Percentiles rank a stretch among this genome's conserved stretches.
Conservation (phyloP, 1,284 basidiomycete genomes). For the Trametes sp. region DNA sequence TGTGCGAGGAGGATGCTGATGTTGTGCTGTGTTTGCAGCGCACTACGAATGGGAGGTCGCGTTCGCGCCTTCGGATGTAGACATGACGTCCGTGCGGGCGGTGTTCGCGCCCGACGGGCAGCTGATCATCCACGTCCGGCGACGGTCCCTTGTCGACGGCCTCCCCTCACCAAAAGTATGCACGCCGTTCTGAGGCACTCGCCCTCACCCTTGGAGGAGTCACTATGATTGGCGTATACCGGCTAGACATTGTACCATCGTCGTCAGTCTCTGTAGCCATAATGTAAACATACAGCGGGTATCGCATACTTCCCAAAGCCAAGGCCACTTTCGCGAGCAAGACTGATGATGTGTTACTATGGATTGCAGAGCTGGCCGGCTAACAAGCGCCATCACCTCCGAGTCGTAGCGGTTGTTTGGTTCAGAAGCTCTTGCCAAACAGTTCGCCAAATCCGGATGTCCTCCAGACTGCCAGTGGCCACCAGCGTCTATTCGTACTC, state of each 20-base stretch:
- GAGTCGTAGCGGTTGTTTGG: slow-evolving; percentile 15
- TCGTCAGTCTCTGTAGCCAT: too few relatives aligned
- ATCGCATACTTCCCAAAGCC: too few relatives aligned
- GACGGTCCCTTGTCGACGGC: slow-evolving; percentile 13
- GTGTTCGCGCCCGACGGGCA: slow-evolving; percentile 34
- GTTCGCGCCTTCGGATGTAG: slow-evolving; percentile 40
- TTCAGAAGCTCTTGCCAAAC: slow-evolving; percentile 23
- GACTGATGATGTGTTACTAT: not conserved
- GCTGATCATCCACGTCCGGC: slow-evolving; percentile 35
- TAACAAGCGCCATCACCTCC: not conserved
- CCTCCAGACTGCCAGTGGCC: too few relatives aligned
- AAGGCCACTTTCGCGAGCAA: too few relatives aligned
- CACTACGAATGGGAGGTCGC: slow-evolving; percentile 42
- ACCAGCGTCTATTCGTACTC: slow-evolving; percentile 32
- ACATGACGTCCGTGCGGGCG: slow-evolving; percentile 38
- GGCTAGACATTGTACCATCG: too few relatives aligned
- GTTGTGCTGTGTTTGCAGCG: slow-evolving; percentile 24
- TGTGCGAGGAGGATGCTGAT: not conserved
- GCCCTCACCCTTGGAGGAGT: not conserved
- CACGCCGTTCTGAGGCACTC: not conserved
- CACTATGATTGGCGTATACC: not conserved
- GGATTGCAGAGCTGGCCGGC: not conserved
- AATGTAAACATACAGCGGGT: too few relatives aligned
- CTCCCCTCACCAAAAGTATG: slow-evolving; percentile 10
- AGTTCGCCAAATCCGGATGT: slow-evolving; percentile 24